Base-by-base conservation (phyloP, 805 yeast genomes). In the Candida anglica region DNA sequence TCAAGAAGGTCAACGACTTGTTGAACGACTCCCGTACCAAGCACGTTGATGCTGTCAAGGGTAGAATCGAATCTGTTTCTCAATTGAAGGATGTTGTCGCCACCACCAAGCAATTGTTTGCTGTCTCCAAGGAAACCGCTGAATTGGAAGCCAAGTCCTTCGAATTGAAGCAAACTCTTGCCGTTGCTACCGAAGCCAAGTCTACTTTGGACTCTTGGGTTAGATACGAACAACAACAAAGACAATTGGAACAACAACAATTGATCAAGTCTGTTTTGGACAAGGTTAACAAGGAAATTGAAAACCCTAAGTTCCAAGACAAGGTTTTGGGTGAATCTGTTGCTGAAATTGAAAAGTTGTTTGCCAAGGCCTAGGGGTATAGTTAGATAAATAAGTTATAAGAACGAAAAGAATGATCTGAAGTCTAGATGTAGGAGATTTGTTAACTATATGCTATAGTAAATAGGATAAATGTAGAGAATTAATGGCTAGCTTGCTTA, bases 151-250 rank as follows among this genome's bases (percentile, higher is more conserved):
- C 96, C 46, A 78, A 87, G 69, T 79, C 91, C 37, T 93, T 89
- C 58, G 95, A 86, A 71, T 78, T 86, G 63, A 84, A 88, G 74
- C 98, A 93, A 75, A 68, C 81, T 60, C 88, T 86, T 48, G 88
- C 81, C 44, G 77, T 88, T 48, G 91, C 95, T 38, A 52, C 71
- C 43, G 96, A 88, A 75, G 98, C 98, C 57, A 88, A 85, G 73
- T 71, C 93, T 38, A 95, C 91, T 41, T 79, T 93, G 60, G 98
- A 93, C 71, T 87, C 98, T 11, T 93, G 98, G 98, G 97, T 89
- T 53, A 86, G 98, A 79, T 86, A 85, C 69, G 98, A 93, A 75
- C 83, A 86, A 50, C 88, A 87, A 62, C 93, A 89, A 50, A 91
- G 97, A 74, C 95, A 87, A 74, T 70, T 79, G 59, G 95, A 93